phyloP scores from a whole-genome alignment of 305 asterid genomes.

The Fraxinus ornus region DNA sequence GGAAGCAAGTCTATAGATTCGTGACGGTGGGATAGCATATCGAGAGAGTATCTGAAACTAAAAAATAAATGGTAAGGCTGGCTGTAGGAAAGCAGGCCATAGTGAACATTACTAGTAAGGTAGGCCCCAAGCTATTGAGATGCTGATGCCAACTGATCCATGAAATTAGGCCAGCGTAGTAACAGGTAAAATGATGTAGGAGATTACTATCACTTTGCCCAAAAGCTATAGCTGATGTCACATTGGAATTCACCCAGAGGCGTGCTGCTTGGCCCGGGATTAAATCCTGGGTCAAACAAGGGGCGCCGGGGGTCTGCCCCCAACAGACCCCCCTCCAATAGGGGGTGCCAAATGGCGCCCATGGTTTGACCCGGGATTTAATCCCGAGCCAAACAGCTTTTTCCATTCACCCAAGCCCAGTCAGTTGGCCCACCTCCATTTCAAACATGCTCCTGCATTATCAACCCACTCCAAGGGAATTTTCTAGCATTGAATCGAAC shows the following conservation, averaged over 20 bases:
- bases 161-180: neutral
- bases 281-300: too few species aligned
- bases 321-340: too few species aligned
- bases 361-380: too few species aligned
- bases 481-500: neutral
- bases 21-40: neutral
- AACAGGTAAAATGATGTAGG: neutral
- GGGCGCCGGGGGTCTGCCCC: too few species aligned
- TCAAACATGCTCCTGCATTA: neutral
- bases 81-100: neutral
- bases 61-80: neutral
- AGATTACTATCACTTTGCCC: neutral
- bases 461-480: neutral
- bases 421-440: neutral
- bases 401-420: neutral
- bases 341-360: too few species aligned
- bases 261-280: too few species aligned
- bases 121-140: neutral
- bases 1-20: neutral
- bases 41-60: neutral
- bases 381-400: too few species aligned
- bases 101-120: neutral
- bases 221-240: neutral
- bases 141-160: neutral
- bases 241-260: too few species aligned